phyloP scores from a whole-genome alignment of 495 filamentous ascomycete genomes.

The Penicillium coffeae region DNA sequence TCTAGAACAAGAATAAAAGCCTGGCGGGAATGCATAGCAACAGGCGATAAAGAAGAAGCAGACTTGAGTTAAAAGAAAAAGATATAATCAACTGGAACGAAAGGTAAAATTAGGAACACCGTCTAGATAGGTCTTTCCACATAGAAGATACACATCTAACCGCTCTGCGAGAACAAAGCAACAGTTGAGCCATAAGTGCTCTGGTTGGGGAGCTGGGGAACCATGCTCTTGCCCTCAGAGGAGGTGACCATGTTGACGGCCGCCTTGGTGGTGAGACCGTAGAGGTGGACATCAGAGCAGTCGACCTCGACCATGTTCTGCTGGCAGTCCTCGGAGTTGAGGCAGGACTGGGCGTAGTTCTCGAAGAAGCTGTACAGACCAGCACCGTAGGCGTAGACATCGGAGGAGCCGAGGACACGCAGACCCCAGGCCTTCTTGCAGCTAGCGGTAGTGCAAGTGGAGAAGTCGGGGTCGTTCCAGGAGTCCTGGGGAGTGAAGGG shows the following conservation, averaged over 20 bases:
- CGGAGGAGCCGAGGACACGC: conserved; percentile 64
- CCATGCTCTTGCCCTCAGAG: conserved; percentile 44
- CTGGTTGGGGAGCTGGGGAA: conserved; percentile 60
- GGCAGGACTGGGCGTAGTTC: conserved; percentile 80
- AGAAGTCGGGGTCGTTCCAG: conserved; percentile 76
- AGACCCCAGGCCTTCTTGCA: conserved; percentile 85
- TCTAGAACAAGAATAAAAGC: background rate
- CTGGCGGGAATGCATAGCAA: background rate
- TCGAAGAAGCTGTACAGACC: conserved; percentile 85
- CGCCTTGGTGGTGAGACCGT: conserved; percentile 83
- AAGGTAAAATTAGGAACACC: background rate
- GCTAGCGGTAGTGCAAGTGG: conserved; percentile 52
- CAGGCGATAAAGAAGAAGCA: background rate
- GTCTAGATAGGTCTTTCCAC: background rate
- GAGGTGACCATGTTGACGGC: conserved; percentile 78
- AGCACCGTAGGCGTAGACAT: conserved; percentile 70
- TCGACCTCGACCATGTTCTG: conserved; percentile 83
- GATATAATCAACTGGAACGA: background rate
- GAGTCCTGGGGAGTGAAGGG: conserved; percentile 60
- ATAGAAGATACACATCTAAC: conserved; percentile 6
- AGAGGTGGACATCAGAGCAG: conserved; percentile 65
- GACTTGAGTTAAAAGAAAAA: background rate
- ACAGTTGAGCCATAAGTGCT: conserved; percentile 76
- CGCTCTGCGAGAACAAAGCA: conserved; percentile 52
- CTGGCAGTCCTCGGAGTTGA: conserved; percentile 74